A percentile compares a stretch with the other conserved stretches of the same genome.
These are phyloP conservation scores for Hepatocystis sp. DNA, from an alignment of 169 alveolate genomes.

Conservation along the genomic window DNA sequence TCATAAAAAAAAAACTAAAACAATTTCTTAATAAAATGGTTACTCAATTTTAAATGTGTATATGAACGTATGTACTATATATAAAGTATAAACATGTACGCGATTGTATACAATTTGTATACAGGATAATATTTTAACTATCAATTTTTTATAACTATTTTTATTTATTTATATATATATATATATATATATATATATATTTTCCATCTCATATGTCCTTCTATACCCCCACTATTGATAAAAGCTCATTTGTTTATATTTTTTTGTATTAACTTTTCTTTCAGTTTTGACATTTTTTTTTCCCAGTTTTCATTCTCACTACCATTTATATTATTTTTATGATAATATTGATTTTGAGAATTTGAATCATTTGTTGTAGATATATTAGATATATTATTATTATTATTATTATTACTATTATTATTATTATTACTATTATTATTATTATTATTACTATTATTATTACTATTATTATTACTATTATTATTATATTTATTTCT, in stretches of 20 bases:
- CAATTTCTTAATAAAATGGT: no score
- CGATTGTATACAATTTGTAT: neutral
- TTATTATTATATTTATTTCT: no score
- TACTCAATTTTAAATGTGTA: no score
- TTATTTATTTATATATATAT: neutral
- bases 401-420: slow-evolving; percentile 3
- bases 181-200: neutral
- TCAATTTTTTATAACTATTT: neutral
- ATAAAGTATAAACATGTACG: neutral
- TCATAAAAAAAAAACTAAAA: no score
- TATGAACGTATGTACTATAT: no score
- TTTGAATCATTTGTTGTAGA: slow-evolving; percentile 18
- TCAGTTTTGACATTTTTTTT: slow-evolving; percentile 65
- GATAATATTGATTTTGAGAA: slow-evolving; percentile 9
- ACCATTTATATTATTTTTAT: slow-evolving; percentile 38
- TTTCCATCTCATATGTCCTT: neutral
- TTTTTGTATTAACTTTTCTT: slow-evolving; percentile 53
- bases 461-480: no score
- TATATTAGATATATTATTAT: slow-evolving; percentile 28
- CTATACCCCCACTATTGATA: neutral
- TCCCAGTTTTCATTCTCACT: slow-evolving; percentile 68
- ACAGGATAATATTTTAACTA: neutral
- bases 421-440: slow-evolving; percentile 20
- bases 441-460: slow-evolving; percentile 13
- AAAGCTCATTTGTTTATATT: slow-evolving; percentile 17